Evolutionary conservation across 768 basidiomycete genomes (phyloP).

Genomic region (Steccherinum ochraceum): DNA sequence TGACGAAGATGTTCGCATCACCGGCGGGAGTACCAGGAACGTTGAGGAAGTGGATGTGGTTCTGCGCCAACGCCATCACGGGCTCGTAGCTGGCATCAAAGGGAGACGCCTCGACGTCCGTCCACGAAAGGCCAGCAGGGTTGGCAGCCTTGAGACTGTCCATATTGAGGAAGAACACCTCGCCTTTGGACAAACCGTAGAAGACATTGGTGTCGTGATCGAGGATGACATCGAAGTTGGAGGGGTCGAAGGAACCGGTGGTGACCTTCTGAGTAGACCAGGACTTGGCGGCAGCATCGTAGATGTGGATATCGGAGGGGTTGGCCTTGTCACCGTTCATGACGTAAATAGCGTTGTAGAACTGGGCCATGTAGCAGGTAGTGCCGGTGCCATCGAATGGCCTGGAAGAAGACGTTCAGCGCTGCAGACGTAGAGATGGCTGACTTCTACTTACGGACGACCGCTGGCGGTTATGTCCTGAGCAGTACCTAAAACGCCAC

Average conservation of each 20-base stretch:
- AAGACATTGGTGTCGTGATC: slow-evolving; percentile 95
- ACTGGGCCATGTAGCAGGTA: slow-evolving; percentile 76
- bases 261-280: slow-evolving; percentile 74
- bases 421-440: neutral
- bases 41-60: slow-evolving; percentile 80
- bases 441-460: slow-evolving; percentile 57
- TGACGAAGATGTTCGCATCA: slow-evolving; percentile 73
- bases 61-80: slow-evolving; percentile 77
- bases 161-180: slow-evolving; percentile 70
- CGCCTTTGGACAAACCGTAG: slow-evolving; percentile 64
- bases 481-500: slow-evolving; percentile 39
- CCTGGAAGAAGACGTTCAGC: slow-evolving; percentile 26
- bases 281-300: slow-evolving; percentile 59
- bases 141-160: slow-evolving; percentile 54
- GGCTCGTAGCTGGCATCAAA: slow-evolving; percentile 55
- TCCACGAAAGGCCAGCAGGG: slow-evolving; percentile 56
- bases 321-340: slow-evolving; percentile 70
- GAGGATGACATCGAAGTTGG: slow-evolving; percentile 64
- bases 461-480: slow-evolving; percentile 68
- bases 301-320: slow-evolving; percentile 72
- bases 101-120: slow-evolving; percentile 46
- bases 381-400: slow-evolving; percentile 59
- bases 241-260: slow-evolving; percentile 51
- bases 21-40: slow-evolving; percentile 65
- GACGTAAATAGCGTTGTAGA: slow-evolving; percentile 81